These are phyloP conservation scores for Sphagnum magellanicum DNA, from an alignment of 228 moss, liverwort and hornwort species.

Conservation along the genomic window DNA sequence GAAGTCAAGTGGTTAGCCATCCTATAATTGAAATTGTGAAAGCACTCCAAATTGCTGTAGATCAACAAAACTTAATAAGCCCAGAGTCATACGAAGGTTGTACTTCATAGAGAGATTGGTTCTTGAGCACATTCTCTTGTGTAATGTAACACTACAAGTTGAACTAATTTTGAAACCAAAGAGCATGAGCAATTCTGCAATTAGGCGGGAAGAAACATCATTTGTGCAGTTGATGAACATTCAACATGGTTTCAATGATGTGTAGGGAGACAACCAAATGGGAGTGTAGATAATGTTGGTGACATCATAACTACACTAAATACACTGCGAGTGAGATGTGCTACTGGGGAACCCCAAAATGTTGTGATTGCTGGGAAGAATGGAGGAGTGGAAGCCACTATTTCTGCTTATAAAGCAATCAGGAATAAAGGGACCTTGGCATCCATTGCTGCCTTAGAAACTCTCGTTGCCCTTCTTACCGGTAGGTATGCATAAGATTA, in stretches of 20 bases:
- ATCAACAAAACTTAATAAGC: not conserved
- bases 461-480: not conserved
- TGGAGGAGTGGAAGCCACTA: slow-evolving; percentile 3
- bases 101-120: too few species aligned
- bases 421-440: not conserved
- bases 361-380: slow-evolving; percentile 1
- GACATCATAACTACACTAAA: not conserved
- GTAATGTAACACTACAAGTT: not conserved
- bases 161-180: not conserved
- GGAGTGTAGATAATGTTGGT: not conserved
- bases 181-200: not conserved
- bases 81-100: not conserved
- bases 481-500: not conserved
- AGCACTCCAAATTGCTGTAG: not conserved
- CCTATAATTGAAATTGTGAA: slow-evolving; percentile 2
- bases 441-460: not conserved
- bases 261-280: not conserved
- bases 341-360: not conserved
- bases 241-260: not conserved
- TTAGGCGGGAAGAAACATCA: not conserved
- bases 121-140: too few species aligned
- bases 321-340: not conserved
- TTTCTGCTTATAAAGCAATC: not conserved
- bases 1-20: slow-evolving; percentile 29
- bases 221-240: not conserved